These are phyloP conservation scores for Tausonia pullulans DNA, from an alignment of 1,284 basidiomycete species.

Conservation along the genomic window DNA sequence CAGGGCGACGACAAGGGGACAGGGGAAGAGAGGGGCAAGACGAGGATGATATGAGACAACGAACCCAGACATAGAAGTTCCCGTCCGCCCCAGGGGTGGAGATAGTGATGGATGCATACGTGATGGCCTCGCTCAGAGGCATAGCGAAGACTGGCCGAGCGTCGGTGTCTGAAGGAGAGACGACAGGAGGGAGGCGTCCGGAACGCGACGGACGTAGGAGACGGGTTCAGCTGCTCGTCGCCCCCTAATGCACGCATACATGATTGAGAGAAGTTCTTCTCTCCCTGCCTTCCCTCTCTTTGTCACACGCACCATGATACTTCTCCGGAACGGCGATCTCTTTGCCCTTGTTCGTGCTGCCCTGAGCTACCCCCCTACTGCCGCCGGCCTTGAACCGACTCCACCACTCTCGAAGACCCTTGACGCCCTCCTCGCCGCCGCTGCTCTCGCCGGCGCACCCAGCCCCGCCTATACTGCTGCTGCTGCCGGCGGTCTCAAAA, in stretches of 20 bases:
- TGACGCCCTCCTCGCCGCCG: constrained; percentile 25
- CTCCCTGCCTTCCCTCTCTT: background rate
- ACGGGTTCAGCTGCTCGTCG: background rate
- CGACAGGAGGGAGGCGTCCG: background rate
- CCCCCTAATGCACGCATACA: background rate
- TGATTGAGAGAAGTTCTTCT: constrained; percentile 10
- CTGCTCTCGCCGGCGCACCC: background rate
- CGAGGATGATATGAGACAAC: background rate
- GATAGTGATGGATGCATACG: constrained; percentile 5
- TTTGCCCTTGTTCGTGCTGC: constrained; percentile 35
- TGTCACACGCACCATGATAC: background rate
- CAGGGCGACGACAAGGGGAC: too few relatives aligned
- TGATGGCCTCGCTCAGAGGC: constrained; percentile 12
- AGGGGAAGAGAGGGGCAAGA: background rate
- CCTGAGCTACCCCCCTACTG: constrained; percentile 40
- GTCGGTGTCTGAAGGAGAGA: background rate
- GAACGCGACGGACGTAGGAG: background rate
- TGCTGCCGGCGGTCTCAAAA: too few relatives aligned
- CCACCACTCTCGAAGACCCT: constrained; percentile 70
- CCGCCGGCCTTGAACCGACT: constrained; percentile 53
- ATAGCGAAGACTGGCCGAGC: constrained; percentile 8
- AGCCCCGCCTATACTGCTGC: too few relatives aligned
- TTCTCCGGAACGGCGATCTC: background rate
- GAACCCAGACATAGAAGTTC: constrained; percentile 5
- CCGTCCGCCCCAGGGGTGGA: constrained; percentile 11